These are phyloP conservation scores for Fusarium tricinctum DNA, from an alignment of 2,329 filamentous ascomycete species.

Conservation along the genomic window DNA sequence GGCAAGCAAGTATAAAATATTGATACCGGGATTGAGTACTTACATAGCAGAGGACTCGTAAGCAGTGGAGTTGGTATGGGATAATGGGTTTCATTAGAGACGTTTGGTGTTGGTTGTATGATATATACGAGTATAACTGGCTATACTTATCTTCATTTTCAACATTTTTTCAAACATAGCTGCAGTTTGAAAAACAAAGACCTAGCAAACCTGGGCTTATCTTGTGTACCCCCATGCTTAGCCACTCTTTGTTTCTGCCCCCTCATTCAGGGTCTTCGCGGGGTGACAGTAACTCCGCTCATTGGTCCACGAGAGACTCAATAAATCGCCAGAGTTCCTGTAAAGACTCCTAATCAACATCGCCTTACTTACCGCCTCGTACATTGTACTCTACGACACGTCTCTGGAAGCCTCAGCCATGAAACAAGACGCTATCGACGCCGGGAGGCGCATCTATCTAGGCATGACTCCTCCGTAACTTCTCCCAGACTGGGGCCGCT, in stretches of 20 bases:
- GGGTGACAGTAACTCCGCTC: conserved; percentile 4
- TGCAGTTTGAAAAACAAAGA: neutral
- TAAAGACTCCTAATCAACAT: neutral
- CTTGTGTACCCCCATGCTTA: conserved; percentile 1
- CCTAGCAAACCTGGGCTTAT: neutral
- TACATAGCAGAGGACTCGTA: neutral
- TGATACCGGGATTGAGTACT: neutral
- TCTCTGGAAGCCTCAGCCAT: neutral
- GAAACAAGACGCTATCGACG: conserved; percentile 45
- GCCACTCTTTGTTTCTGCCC: neutral
- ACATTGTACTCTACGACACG: neutral
- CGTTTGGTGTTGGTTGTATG: neutral
- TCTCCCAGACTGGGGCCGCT: neutral
- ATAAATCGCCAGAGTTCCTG: conserved; percentile 1
- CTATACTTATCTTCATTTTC: neutral
- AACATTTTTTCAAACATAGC: neutral
- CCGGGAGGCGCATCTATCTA: conserved; percentile 68
- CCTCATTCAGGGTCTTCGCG: conserved; percentile 13
- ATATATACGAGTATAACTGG: neutral
- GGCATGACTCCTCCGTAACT: conserved; percentile 48
- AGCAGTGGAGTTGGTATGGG: neutral
- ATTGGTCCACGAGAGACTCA: conserved; percentile 20
- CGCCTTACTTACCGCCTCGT: neutral
- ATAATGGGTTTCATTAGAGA: too few relatives aligned
- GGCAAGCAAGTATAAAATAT: neutral